A percentile compares a stretch with the other conserved stretches of the same genome.
These are phyloP conservation scores for Neurospora intermedia DNA, from an alignment of 495 filamentous ascomycete genomes.

Conservation along the genomic window DNA sequence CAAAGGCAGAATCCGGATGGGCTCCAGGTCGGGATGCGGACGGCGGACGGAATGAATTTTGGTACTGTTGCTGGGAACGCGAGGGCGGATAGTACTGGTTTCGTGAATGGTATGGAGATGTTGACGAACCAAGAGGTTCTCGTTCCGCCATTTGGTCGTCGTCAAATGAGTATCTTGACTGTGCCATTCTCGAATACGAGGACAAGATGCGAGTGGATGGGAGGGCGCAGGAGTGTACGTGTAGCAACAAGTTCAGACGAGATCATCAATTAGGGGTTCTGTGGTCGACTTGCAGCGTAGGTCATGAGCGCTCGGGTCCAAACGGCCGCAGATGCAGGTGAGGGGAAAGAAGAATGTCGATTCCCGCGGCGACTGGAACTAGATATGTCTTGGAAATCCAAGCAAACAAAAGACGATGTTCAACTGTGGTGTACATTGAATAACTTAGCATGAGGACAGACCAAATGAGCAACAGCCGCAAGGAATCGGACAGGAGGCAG, in stretches of 20 bases:
- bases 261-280: not conserved
- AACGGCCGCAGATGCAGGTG: not conserved
- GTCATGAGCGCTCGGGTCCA: not conserved
- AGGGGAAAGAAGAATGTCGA: not conserved
- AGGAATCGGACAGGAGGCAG: not conserved
- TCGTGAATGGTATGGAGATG: slow-evolving; percentile 3
- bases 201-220: not conserved
- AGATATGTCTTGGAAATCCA: not conserved
- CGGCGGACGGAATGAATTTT: slow-evolving; percentile 17
- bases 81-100: slow-evolving; percentile 12
- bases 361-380: not conserved
- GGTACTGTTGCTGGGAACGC: slow-evolving; percentile 12
- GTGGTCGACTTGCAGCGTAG: not conserved
- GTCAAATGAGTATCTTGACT: slow-evolving; percentile 18
- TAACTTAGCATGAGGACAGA: not conserved
- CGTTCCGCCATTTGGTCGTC: slow-evolving; percentile 26
- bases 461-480: not conserved
- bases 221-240: not conserved
- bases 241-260: not conserved
- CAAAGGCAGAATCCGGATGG: slow-evolving; percentile 35
- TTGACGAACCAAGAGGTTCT: slow-evolving; percentile 23
- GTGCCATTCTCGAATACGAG: slow-evolving; percentile 13
- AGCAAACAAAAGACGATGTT: not conserved
- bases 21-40: slow-evolving; percentile 20
- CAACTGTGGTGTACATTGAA: not conserved